These are phyloP conservation scores for Flueggea neowawraea DNA, from an alignment of 441 rosid species.

Conservation along the genomic window DNA sequence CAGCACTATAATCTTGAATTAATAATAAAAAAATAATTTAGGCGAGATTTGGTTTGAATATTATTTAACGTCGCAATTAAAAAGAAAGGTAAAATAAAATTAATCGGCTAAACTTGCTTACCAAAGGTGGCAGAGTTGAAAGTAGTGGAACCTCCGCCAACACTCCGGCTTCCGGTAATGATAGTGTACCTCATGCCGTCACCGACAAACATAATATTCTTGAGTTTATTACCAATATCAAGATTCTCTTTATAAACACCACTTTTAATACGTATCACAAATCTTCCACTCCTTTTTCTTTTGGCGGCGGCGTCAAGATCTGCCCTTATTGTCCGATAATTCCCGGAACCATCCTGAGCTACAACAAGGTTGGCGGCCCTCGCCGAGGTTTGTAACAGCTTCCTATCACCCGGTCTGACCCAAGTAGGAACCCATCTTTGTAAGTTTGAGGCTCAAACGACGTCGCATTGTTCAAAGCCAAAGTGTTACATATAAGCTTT, in stretches of 20 bases:
- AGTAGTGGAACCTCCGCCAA: constrained; percentile 69
- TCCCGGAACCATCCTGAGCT: constrained; percentile 73
- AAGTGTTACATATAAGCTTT: constrained; percentile 51
- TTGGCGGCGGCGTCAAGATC: constrained; percentile 63
- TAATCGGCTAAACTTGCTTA: constrained; percentile 14
- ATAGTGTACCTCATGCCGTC: constrained; percentile 66
- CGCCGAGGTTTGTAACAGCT: constrained; percentile 43
- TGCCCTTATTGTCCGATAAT: constrained; percentile 48
- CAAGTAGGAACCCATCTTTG: constrained; percentile 57
- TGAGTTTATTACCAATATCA: constrained; percentile 46
- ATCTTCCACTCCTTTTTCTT: constrained; percentile 53
- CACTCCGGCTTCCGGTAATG: constrained; percentile 72
- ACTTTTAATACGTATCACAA: constrained; percentile 64
- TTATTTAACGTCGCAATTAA: too few relatives aligned
- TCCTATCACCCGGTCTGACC: constrained; percentile 60
- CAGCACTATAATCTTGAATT: too few relatives aligned
- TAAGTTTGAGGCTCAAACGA: constrained; percentile 29
- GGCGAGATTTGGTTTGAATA: too few relatives aligned
- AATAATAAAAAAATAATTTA: too few relatives aligned
- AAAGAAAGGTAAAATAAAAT: neutral
- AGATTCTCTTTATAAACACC: constrained; percentile 73
- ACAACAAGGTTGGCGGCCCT: constrained; percentile 50
- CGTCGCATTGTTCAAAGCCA: constrained; percentile 39
- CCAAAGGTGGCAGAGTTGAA: constrained; percentile 86
- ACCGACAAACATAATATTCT: constrained; percentile 73